Base-by-base conservation (phyloP, 106 monocot genomes). In the Chionographis japonica region DNA sequence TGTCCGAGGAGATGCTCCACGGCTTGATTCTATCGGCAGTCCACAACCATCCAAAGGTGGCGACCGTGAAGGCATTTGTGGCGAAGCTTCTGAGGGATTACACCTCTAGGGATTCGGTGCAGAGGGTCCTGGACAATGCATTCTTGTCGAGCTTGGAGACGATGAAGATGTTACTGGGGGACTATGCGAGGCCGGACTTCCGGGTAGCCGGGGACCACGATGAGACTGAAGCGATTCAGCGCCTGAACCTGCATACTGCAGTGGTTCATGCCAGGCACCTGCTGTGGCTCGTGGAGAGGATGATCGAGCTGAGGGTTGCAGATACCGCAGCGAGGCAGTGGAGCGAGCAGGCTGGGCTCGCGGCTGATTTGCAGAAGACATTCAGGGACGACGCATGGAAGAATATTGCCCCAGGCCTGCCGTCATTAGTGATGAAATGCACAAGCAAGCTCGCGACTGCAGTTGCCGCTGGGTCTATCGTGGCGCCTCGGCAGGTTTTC, bases 141-240 rank as follows among this genome's bases (percentile, higher is more conserved):
- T 97, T 97, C 56, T 16, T 78, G 38, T 55, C 55, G 62, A 78
- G 75, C 13, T 57, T 97, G 58, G 92, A 72, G 71, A 80, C 72
- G 4, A 72, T 92, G 12, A 97, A 84, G 74, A 84, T 80, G 49
- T 50, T 89, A 3, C 63, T 97, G 18, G 86, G 77, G 50, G 86
- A 89, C 68, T 97, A 97, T 62, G 81, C 84, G 2, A 97, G 92
- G 58, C 95, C 95, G 0, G 89, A 97, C 40, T 88, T 97, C 52
- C 56, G 92, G 52, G 81, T 91, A 3, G 68, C 87, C 0, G 86
- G 81, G 12, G 86, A 89, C 50, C 75, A 86, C 39, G 95, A 92
- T 15, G 92, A 97, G 82, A 89, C 82, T 12, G 95, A 97, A 78
- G 95, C 95, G 3, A 86, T 92, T 8, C 92, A 97, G 73, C 82